These are phyloP conservation scores for Dovyalis caffra DNA, from an alignment of 345 rosid species.

Conservation along the genomic window DNA sequence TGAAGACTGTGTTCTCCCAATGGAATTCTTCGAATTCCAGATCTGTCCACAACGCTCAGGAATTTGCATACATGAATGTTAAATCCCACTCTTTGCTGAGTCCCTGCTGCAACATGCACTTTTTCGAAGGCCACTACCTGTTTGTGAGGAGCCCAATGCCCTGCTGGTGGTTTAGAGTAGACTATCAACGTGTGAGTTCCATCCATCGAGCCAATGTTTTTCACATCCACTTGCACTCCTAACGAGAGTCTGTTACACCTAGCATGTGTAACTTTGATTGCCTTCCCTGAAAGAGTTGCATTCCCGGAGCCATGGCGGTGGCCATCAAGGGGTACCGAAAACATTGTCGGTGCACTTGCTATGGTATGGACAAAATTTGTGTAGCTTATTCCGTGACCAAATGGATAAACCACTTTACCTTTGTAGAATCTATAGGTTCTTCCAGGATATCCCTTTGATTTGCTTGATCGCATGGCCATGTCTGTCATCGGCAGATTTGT, in stretches of 20 bases:
- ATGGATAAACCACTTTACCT: constrained; percentile 77
- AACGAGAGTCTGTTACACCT: constrained; percentile 52
- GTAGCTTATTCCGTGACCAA: constrained; percentile 87
- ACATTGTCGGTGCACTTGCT: constrained; percentile 50
- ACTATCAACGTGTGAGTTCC: constrained; percentile 70
- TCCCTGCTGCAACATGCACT: constrained; percentile 56
- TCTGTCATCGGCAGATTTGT: constrained; percentile 31
- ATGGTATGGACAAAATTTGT: constrained; percentile 54
- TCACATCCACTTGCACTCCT: constrained; percentile 61
- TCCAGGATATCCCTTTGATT: constrained; percentile 21
- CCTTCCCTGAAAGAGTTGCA: constrained; percentile 42
- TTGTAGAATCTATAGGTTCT: constrained; percentile 58
- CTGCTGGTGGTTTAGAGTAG: constrained; percentile 61
- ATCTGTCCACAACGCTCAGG: constrained; percentile 72
- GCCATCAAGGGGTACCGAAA: constrained; percentile 49
- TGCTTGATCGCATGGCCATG: constrained; percentile 30
- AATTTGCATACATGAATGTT: constrained; percentile 81
- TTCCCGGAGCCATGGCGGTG: constrained; percentile 40
- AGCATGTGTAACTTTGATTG: constrained; percentile 69
- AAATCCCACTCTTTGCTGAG: constrained; percentile 44
- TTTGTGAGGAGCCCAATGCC: constrained; percentile 67
- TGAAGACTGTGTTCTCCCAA: constrained; percentile 71
- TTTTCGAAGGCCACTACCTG: constrained; percentile 73
- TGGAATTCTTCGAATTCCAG: constrained; percentile 81
- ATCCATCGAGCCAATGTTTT: constrained; percentile 60